Evolutionary conservation across 306 rosid genomes (phyloP).

Genomic region (Prunus salicina): DNA sequence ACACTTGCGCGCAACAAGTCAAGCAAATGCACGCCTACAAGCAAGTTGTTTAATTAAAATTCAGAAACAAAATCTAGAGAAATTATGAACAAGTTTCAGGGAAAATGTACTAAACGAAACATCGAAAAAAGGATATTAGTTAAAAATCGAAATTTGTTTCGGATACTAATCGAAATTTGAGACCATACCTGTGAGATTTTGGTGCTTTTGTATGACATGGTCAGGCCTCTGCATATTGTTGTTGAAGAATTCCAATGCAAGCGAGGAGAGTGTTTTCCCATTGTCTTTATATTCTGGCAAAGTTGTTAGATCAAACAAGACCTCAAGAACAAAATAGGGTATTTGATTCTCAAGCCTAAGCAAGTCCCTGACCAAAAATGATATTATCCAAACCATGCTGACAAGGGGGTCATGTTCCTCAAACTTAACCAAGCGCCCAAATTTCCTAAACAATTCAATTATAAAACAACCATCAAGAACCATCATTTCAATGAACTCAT

Average conservation of each 20-base stretch:
- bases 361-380: constrained; percentile 49
- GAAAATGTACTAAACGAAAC: no score
- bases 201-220: constrained; percentile 15
- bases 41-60: background rate
- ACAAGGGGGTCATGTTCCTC: constrained; percentile 46
- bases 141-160: background rate
- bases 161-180: background rate
- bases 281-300: constrained; percentile 5
- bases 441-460: constrained; percentile 48
- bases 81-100: no score
- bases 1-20: constrained; percentile 53
- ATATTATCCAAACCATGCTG: constrained; percentile 47
- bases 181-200: constrained; percentile 7
- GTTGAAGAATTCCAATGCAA: constrained; percentile 58
- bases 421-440: constrained; percentile 14
- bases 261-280: constrained; percentile 19
- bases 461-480: constrained; percentile 70
- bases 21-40: constrained; percentile 38
- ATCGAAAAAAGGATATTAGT: no score
- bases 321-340: constrained; percentile 52
- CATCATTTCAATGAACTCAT: constrained; percentile 53
- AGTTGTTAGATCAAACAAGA: constrained; percentile 30
- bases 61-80: no score
- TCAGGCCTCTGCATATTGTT: constrained; percentile 38
- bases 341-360: constrained; percentile 75